phyloP scores from a whole-genome alignment of 2,329 filamentous ascomycete species.

The Tolypocladium inflatum region DNA sequence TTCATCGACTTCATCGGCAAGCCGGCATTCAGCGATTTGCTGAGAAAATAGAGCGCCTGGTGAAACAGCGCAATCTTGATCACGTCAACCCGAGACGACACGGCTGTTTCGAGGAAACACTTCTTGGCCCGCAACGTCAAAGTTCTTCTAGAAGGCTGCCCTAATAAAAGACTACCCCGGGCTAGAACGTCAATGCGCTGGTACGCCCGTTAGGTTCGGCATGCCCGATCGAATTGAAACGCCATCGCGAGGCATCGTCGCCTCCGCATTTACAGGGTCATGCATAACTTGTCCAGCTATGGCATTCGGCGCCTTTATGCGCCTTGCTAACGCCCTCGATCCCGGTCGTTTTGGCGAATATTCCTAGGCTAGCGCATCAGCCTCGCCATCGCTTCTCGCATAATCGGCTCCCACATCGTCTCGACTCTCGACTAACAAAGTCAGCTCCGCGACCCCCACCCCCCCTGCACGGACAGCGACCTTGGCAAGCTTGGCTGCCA shows the following conservation, averaged over 20 bases:
- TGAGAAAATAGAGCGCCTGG: background rate
- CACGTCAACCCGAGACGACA: background rate
- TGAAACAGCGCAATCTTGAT: background rate
- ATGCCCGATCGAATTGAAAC: conserved; percentile 1
- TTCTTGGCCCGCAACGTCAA: background rate
- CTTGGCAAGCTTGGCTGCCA: background rate
- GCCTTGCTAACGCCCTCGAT: background rate
- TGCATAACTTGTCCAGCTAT: background rate
- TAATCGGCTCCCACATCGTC: background rate
- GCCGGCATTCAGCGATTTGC: background rate
- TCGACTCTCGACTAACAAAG: background rate
- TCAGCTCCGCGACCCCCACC: background rate
- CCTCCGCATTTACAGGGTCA: background rate
- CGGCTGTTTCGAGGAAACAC: background rate
- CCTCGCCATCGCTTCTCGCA: background rate
- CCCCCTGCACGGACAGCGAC: background rate
- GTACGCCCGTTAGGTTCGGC: background rate
- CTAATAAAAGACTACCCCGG: background rate
- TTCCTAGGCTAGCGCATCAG: background rate
- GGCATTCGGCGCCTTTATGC: background rate
- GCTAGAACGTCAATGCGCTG: background rate
- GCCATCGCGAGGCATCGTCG: background rate
- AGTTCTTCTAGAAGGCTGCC: background rate
- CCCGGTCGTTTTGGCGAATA: background rate
- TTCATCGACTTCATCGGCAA: background rate